Conservation (phyloP, 2,329 filamentous ascomycete species). For the Lasiodiplodia citricola region DNA sequence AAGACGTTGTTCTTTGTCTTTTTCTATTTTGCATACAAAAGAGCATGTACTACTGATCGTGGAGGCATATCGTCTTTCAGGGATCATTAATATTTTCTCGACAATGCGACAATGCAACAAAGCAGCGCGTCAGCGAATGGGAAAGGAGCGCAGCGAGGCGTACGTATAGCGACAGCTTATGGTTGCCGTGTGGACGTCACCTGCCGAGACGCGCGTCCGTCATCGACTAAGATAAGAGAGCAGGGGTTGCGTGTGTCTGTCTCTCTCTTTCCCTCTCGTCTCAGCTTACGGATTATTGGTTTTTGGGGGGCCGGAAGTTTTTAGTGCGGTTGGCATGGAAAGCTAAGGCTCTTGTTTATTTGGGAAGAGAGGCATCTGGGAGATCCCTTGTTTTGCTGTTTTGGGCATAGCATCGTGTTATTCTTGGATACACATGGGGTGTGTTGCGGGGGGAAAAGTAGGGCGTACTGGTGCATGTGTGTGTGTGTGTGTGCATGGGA, state of each 20-base stretch:
- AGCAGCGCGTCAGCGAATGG: background rate
- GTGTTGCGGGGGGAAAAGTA: background rate
- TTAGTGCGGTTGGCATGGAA: background rate
- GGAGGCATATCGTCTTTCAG: background rate
- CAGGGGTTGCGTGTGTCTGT: background rate
- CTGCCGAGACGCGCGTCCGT: background rate
- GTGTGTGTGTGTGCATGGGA: background rate
- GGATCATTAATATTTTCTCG: too few relatives aligned
- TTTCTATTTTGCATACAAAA: background rate
- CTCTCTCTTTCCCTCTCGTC: background rate
- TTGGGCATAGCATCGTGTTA: background rate
- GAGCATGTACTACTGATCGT: background rate
- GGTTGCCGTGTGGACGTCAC: background rate
- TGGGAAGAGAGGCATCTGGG: background rate
- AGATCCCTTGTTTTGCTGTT: background rate
- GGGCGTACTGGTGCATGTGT: background rate
- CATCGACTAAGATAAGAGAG: conserved; percentile 2
- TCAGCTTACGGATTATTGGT: background rate
- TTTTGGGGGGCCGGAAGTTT: background rate
- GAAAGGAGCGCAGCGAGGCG: too few relatives aligned
- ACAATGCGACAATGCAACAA: too few relatives aligned
- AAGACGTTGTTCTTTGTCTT: background rate
- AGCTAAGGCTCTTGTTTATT: background rate
- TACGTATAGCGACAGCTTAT: background rate
- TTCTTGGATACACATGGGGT: background rate